Conservation (phyloP, 176 grass and related monocot genomes). For the barley (Hordeum vulgare) region DNA sequence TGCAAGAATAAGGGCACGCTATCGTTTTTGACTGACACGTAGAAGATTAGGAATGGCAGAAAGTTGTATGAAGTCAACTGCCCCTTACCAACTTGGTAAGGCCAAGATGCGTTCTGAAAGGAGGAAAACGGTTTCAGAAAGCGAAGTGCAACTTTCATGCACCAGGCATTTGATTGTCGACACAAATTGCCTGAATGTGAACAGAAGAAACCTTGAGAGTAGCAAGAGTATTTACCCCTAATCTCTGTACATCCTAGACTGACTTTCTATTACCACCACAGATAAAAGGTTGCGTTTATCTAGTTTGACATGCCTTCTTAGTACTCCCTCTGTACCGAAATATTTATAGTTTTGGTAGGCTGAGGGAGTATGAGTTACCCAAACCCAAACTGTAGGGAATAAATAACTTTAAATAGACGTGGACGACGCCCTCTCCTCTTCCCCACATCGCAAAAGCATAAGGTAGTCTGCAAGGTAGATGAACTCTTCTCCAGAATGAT, state of each 20-base stretch:
- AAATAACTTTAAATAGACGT: conserved; percentile 39
- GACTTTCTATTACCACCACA: not conserved
- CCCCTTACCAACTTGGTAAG: not conserved
- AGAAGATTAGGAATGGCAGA: conserved; percentile 5
- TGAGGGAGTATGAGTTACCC: not conserved
- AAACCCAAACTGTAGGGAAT: conserved; percentile 29
- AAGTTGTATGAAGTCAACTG: conserved; percentile 24
- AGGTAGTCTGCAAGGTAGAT: not conserved
- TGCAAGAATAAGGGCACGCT: not conserved
- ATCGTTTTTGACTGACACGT: not conserved
- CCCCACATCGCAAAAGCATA: conserved; percentile 12
- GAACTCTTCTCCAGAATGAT: conserved; percentile 19
- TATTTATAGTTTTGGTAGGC: too few relatives aligned
- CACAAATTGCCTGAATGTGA: not conserved
- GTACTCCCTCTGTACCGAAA: too few relatives aligned
- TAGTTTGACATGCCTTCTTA: not conserved
- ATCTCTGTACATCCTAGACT: not conserved
- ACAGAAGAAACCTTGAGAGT: not conserved
- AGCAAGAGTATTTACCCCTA: not conserved
- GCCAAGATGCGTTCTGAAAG: conserved; percentile 38
- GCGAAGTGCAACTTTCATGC: not conserved
- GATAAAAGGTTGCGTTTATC: not conserved
- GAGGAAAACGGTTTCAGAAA: conserved; percentile 1
- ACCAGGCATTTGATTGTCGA: not conserved
- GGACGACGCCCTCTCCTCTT: conserved; percentile 19